Conservation (phyloP, 805 yeast species). For the Candida suzukii region DNA sequence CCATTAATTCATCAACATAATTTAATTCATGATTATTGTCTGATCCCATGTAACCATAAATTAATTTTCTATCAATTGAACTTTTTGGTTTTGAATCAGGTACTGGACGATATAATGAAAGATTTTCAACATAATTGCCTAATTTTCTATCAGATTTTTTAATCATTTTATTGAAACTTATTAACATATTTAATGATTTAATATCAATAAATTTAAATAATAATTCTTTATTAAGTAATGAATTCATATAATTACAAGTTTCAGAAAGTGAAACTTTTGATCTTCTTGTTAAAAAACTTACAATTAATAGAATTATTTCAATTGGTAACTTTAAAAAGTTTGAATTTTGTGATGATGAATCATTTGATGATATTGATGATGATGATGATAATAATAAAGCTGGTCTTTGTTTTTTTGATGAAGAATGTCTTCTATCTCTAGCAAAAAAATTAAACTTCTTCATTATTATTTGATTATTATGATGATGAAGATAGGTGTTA, state of each 20-base stretch:
- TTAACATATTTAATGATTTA: conserved; percentile 16
- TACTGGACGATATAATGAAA: conserved; percentile 6
- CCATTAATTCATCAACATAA: conserved; percentile 30
- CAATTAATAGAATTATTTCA: conserved; percentile 16
- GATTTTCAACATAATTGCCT: conserved; percentile 7
- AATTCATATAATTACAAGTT: conserved; percentile 17
- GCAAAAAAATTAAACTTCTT: neutral
- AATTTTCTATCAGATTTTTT: conserved; percentile 10
- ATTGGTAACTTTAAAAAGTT: conserved; percentile 16
- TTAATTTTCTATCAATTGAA: neutral
- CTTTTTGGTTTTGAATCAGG: neutral
- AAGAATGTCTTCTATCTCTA: neutral
- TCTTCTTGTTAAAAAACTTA: conserved; percentile 15
- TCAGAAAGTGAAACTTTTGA: conserved; percentile 16
- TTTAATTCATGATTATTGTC: conserved; percentile 11
- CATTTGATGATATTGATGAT: too few relatives aligned
- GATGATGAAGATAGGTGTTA: too few relatives aligned
- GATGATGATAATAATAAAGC: too few relatives aligned
- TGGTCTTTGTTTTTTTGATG: neutral
- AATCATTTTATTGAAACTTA: conserved; percentile 17
- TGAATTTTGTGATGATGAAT: neutral
- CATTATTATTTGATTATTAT: neutral
- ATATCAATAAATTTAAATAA: conserved; percentile 20
- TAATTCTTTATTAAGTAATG: conserved; percentile 16
- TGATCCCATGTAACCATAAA: conserved; percentile 9